Base-by-base conservation (phyloP, 108 stramenopile genomes). In the Skeletonema tropicum region DNA sequence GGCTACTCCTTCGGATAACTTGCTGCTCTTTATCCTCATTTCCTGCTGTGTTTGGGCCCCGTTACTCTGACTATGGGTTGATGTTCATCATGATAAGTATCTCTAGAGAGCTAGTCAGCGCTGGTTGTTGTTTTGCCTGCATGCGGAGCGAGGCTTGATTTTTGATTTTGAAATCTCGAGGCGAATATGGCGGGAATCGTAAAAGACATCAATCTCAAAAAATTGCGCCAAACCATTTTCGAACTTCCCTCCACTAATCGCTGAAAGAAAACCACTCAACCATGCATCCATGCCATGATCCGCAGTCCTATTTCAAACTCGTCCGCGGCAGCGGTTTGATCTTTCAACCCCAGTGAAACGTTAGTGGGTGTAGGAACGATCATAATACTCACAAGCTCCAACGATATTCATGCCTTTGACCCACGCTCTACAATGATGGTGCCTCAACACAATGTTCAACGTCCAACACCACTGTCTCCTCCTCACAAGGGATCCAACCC, bases 391-490 rank as follows among this genome's bases (percentile, higher is more conserved):
- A 41, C n/a, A 45, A 45, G 42, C 42, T 45, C 15, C 42, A 45
- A 45, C 42, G 42, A n/a, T 41, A 11, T 45, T 45, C 15, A n/a
- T 45, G 42, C n/a, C 42, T 14, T 4, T n/a, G 42, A 3, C 42
- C 42, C 15, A 45, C 42, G 42, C 3, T 45, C 42, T 45, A 45
- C 42, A 45, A 45, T 45, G 42, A 45, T 45, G 42, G 42, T 45
- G 14, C 42, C 42, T 45, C 42, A 45, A n/a, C 25, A 31, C 21
- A 45, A 29, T n/a, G n/a, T n/a, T 3, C 70, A 71, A 71, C 61
- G 70, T 45, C 41, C 25, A 17, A 71, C 70, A 26, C 70, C 70
- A 15, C 58, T 15, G 2, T 60, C 58, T 32, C 57, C 70, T 23
- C 15, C 26, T 1, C 31, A 49, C 19, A 55, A 17, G 4, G 68